Base-by-base conservation (phyloP, 1,139 yeast species). In the Yamadazyma siamensis region DNA sequence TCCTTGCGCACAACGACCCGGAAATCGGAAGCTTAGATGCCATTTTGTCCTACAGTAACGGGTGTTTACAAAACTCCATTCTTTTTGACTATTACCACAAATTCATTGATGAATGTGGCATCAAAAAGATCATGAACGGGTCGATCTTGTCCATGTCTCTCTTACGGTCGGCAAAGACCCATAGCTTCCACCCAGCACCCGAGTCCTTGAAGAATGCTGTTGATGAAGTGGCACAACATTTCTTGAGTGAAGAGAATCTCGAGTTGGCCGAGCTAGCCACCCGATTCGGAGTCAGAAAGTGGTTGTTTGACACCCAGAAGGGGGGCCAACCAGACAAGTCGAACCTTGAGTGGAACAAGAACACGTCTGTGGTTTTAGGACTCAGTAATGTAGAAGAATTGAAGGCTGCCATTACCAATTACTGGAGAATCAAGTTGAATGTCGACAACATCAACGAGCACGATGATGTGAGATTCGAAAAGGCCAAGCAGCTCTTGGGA, bases 131-230 rank as follows among this genome's bases (percentile, higher is more conserved):
- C 14, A 56, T 81, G 52, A 86, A 85, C 50, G 96, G 94, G 2
- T 84, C 95, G 0, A 88, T 94, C 25, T 65, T 89, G 40, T 78
- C 91, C 37, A 89, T 89, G 97, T 85, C 96, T 2, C 57, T 89
- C 35, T 63, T 89, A 35, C 70, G 95, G 39, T 71, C 82, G 0
- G 77, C 68, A 15, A 61, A 67, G 15, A 84, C 96, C 1, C 83
- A 75, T 41, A 49, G 67, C 1, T 89, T 88, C 68, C 97, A 89
- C 50, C 96, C 96, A 0, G 94, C 87, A 1, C 57, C 80, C 0
- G 45, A 54, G n/a, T 71, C 53, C n/a, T 62, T 89, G 41, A 79
- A 74, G 40, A 55, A 59, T 2, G 63, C 63, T n/a, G 82, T 83
- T 5, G 55, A 62, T 13, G 54, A 65, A 10, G 71, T 83, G 6